These are phyloP conservation scores for Metarhizium humberi DNA, from an alignment of 2,329 filamentous ascomycete species.

Conservation along the genomic window DNA sequence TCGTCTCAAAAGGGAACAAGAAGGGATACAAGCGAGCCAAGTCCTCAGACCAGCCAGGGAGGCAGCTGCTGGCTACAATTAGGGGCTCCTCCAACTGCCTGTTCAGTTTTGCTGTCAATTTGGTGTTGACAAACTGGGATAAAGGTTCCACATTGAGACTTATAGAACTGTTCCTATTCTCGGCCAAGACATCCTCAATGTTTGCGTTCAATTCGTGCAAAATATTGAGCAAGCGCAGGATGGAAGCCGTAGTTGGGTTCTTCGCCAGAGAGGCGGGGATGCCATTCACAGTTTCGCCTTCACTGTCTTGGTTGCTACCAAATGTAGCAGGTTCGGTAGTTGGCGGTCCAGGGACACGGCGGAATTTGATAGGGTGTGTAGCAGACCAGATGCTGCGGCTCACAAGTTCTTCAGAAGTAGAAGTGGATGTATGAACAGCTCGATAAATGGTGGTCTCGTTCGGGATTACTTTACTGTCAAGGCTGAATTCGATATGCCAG, in stretches of 20 bases:
- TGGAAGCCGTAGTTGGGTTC: slow-evolving; percentile 75
- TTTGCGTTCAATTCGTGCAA: slow-evolving; percentile 90
- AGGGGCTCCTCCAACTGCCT: slow-evolving; percentile 92
- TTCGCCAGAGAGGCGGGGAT: slow-evolving; percentile 75
- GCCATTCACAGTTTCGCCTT: slow-evolving; percentile 45
- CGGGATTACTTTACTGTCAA: slow-evolving; percentile 73
- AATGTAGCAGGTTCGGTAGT: slow-evolving; percentile 62
- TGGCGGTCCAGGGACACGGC: slow-evolving; percentile 73
- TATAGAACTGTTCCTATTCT: slow-evolving; percentile 57
- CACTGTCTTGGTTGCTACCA: slow-evolving; percentile 34
- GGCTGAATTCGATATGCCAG: slow-evolving; percentile 94
- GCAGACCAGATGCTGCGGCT: slow-evolving; percentile 81
- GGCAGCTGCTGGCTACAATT: slow-evolving; percentile 92
- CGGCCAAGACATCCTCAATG: slow-evolving; percentile 78
- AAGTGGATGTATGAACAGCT: slow-evolving; percentile 63
- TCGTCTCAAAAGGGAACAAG: slow-evolving; percentile 94
- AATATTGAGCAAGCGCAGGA: slow-evolving; percentile 79
- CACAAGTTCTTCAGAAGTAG: slow-evolving; percentile 50
- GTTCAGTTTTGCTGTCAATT: slow-evolving; percentile 94
- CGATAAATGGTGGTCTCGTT: slow-evolving; percentile 95
- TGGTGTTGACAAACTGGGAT: slow-evolving; percentile 96
- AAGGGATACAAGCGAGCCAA: slow-evolving; percentile 90
- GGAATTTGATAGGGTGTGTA: slow-evolving; percentile 87
- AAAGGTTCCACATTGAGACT: slow-evolving; percentile 72
- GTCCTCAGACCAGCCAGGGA: slow-evolving; percentile 94